A percentile compares a stretch with the other conserved stretches of the same genome.
phyloP scores from a whole-genome alignment of 2,329 filamentous ascomycete genomes.

The Fusarium sp. region DNA sequence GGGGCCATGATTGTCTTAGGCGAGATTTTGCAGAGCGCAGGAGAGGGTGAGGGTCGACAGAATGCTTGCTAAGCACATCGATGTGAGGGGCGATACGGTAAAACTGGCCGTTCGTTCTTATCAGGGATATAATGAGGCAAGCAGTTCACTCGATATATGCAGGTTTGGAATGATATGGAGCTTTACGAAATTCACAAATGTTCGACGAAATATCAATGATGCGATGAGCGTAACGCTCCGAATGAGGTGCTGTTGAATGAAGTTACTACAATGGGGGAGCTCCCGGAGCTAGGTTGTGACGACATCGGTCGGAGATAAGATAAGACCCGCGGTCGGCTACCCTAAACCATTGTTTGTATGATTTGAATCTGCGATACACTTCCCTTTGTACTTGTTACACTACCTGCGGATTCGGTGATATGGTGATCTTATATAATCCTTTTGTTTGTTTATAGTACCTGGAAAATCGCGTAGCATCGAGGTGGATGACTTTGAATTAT shows the following conservation, averaged over 20 bases:
- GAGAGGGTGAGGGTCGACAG: neutral
- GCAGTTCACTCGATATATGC: constrained; percentile 12
- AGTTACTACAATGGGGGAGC: constrained; percentile 15
- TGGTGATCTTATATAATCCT: neutral
- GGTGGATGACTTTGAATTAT: neutral
- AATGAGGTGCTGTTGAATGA: constrained; percentile 13
- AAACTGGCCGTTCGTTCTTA: neutral
- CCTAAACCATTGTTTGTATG: constrained; percentile 12
- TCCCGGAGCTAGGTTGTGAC: constrained; percentile 40
- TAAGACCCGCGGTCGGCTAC: constrained; percentile 23
- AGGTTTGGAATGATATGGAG: neutral
- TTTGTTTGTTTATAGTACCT: neutral
- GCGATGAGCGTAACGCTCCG: constrained; percentile 21
- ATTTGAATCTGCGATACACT: neutral
- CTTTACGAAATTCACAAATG: neutral
- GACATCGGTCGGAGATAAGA: constrained; percentile 43
- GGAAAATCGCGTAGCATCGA: neutral
- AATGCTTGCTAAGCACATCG: constrained; percentile 39
- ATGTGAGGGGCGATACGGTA: constrained; percentile 22
- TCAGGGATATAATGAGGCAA: neutral
- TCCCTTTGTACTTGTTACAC: neutral
- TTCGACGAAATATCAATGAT: constrained; percentile 33
- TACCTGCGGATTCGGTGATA: neutral
- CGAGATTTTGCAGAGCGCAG: neutral
- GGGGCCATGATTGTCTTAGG: constrained; percentile 25